Evolutionary conservation across 805 yeast species (phyloP).

Genomic region (Schizosaccharomyces octosporus): DNA sequence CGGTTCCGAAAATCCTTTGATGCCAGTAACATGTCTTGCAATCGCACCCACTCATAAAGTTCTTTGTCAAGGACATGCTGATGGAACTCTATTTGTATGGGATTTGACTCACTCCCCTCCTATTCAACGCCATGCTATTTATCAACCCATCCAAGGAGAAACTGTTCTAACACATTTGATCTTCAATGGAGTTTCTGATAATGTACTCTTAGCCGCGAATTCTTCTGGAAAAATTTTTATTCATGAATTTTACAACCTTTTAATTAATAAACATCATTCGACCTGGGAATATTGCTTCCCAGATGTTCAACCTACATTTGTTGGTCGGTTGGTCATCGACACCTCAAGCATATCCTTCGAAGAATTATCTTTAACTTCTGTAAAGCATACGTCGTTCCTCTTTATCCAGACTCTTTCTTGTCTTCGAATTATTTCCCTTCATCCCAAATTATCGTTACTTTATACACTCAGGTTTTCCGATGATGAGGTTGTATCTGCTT

Average conservation of each 20-base stretch:
- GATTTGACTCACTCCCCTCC: background rate
- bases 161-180: background rate
- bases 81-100: background rate
- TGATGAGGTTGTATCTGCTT: background rate
- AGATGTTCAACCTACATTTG: background rate
- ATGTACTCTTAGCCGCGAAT: background rate
- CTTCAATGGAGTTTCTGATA: background rate
- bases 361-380: background rate
- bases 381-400: background rate
- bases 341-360: background rate
- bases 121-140: background rate
- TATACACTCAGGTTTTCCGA: background rate
- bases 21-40: background rate
- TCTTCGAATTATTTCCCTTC: background rate
- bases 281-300: background rate
- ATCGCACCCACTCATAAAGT: background rate
- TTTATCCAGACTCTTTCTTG: background rate
- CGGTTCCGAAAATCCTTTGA: background rate
- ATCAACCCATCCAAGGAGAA: background rate
- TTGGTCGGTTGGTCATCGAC: background rate
- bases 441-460: background rate
- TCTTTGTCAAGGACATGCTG: background rate
- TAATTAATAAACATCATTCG: background rate
- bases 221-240: background rate
- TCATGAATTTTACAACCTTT: background rate